These are phyloP conservation scores for Nakazawaea ernobii DNA, from an alignment of 805 yeast species.

Conservation along the genomic window DNA sequence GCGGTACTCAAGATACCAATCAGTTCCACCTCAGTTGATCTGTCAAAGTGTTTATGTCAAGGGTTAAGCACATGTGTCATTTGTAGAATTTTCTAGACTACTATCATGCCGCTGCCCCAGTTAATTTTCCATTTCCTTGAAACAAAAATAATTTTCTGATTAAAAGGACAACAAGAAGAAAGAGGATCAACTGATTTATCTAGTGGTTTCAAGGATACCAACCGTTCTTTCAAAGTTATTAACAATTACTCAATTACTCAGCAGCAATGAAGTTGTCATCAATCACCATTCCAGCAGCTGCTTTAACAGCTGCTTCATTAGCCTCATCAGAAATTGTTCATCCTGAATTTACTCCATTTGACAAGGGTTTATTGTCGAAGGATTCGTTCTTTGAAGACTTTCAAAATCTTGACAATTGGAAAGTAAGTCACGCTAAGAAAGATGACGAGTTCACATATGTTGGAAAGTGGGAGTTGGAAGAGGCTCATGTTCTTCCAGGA, in stretches of 20 bases:
- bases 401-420: conserved; percentile 43
- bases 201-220: too few relatives aligned
- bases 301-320: not conserved
- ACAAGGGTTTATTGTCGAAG: conserved; percentile 25
- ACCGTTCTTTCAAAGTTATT: too few relatives aligned
- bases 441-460: conserved; percentile 52
- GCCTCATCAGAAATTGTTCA: conserved; percentile 18
- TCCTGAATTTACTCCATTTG: conserved; percentile 32
- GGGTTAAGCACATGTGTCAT: too few relatives aligned
- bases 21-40: too few relatives aligned
- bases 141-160: too few relatives aligned
- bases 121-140: too few relatives aligned
- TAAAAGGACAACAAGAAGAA: too few relatives aligned
- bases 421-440: conserved; percentile 49
- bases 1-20: too few relatives aligned
- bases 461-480: conserved; percentile 77
- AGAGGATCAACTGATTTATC: too few relatives aligned
- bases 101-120: too few relatives aligned
- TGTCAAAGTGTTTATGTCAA: too few relatives aligned
- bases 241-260: not conserved
- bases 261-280: conserved; percentile 5
- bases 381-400: conserved; percentile 67
- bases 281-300: conserved; percentile 6
- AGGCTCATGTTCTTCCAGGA: conserved; percentile 51
- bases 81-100: too few relatives aligned